A percentile compares a stretch with the other conserved stretches of the same genome.
These are phyloP conservation scores for Calonectria montana DNA, from an alignment of 2,329 filamentous ascomycete genomes.

Conservation along the genomic window DNA sequence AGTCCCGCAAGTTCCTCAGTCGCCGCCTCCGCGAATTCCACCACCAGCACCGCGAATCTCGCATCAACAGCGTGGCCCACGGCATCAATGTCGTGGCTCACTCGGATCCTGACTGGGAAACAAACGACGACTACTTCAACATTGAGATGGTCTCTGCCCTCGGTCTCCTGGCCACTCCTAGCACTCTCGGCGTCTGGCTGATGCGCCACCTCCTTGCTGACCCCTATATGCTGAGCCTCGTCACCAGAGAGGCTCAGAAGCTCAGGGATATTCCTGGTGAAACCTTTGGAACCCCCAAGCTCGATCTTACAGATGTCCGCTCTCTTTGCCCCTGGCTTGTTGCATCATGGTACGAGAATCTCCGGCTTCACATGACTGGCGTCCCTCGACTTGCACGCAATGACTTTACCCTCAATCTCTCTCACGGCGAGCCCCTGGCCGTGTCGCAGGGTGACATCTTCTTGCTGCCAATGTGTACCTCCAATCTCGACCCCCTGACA, in stretches of 20 bases:
- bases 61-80: constrained; percentile 41
- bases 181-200: constrained; percentile 46
- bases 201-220: constrained; percentile 42
- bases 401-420: constrained; percentile 40
- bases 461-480: constrained; percentile 47
- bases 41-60: constrained; percentile 36
- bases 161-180: constrained; percentile 45
- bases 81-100: constrained; percentile 46
- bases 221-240: constrained; percentile 29
- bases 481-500: constrained; percentile 40
- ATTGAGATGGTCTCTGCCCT: constrained; percentile 48
- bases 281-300: constrained; percentile 1
- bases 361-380: constrained; percentile 47
- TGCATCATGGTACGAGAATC: constrained; percentile 46
- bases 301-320: constrained; percentile 39
- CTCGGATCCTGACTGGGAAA: constrained; percentile 44
- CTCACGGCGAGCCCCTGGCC: constrained; percentile 29
- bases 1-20: constrained; percentile 41
- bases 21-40: constrained; percentile 42
- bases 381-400: constrained; percentile 45
- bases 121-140: constrained; percentile 46
- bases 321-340: constrained; percentile 45
- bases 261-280: constrained; percentile 28
- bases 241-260: constrained; percentile 38
- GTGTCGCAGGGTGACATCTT: constrained; percentile 45